Evolutionary conservation across 2,329 filamentous ascomycete genomes (phyloP).

Genomic region (Aspergillaceae sp.): DNA sequence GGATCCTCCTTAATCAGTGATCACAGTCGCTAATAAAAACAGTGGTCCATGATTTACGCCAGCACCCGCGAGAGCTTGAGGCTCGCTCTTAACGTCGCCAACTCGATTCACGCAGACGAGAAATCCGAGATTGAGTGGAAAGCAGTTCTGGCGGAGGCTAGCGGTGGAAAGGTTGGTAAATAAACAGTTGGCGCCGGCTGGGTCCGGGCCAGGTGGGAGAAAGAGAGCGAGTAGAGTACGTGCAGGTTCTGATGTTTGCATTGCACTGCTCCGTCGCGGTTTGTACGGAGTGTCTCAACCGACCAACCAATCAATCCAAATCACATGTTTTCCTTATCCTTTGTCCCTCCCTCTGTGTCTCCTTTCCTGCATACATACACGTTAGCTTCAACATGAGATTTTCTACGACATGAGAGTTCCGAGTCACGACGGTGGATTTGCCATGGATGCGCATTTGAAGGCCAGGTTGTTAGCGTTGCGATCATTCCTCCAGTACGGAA

Average conservation of each 20-base stretch:
- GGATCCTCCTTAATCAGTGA: not conserved
- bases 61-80: conserved; percentile 42
- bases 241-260: conserved; percentile 13
- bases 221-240: not conserved
- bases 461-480: conserved; percentile 9
- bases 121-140: conserved; percentile 37
- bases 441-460: conserved; percentile 10
- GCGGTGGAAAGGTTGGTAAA: conserved; percentile 33
- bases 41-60: conserved; percentile 45
- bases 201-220: conserved; percentile 23
- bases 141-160: conserved; percentile 30
- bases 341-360: conserved; percentile 3
- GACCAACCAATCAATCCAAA: not conserved
- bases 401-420: conserved; percentile 22
- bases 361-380: conserved; percentile 20
- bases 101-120: conserved; percentile 36
- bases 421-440: not conserved
- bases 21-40: not conserved
- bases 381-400: conserved; percentile 32
- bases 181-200: conserved; percentile 28
- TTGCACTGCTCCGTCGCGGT: conserved; percentile 8
- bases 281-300: conserved; percentile 12
- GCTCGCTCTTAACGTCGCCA: conserved; percentile 38
- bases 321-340: too few relatives aligned
- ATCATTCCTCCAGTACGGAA: conserved; percentile 15